A percentile compares a stretch with the other conserved stretches of the same genome.
Evolutionary conservation across 306 rosid species (phyloP).

Genomic region (Lablab purpureus): DNA sequence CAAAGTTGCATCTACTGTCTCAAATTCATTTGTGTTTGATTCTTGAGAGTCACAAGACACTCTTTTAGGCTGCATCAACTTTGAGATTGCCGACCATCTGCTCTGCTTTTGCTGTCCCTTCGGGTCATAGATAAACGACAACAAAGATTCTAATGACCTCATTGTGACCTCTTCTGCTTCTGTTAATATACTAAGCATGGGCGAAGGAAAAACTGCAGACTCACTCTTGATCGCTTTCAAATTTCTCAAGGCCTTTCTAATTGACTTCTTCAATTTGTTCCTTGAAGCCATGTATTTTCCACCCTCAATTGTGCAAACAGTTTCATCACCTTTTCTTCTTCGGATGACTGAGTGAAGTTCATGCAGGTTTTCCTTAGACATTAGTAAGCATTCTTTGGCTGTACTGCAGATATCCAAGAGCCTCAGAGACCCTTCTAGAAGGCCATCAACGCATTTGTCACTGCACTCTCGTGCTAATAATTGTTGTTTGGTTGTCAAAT

Average conservation of each 20-base stretch:
- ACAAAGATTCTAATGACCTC: conserved; percentile 33
- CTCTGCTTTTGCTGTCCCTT: conserved; percentile 36
- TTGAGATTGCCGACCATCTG: conserved; percentile 35
- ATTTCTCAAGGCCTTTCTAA: conserved; percentile 7
- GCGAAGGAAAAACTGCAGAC: not conserved
- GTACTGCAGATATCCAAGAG: conserved; percentile 37
- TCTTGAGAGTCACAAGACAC: conserved; percentile 42
- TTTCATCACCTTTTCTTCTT: conserved; percentile 7
- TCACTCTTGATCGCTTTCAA: conserved; percentile 7
- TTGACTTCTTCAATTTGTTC: conserved; percentile 29
- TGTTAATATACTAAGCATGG: conserved; percentile 17
- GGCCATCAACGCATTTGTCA: conserved; percentile 14
- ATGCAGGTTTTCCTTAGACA: conserved; percentile 25
- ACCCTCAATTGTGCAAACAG: conserved; percentile 4
- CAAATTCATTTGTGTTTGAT: conserved; percentile 30
- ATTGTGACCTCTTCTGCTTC: conserved; percentile 39
- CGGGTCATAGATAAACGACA: conserved; percentile 29
- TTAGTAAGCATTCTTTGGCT: conserved; percentile 14
- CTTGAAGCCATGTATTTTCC: conserved; percentile 37
- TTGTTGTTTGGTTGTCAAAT: conserved; percentile 33
- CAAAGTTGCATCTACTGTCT: conserved; percentile 40
- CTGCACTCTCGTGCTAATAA: conserved; percentile 3
- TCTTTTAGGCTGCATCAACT: conserved; percentile 38
- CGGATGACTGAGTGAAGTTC: conserved; percentile 31
- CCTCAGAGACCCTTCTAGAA: conserved; percentile 32